These are phyloP conservation scores for Vinca major DNA, from an alignment of 305 asterid genomes.

Conservation along the genomic window DNA sequence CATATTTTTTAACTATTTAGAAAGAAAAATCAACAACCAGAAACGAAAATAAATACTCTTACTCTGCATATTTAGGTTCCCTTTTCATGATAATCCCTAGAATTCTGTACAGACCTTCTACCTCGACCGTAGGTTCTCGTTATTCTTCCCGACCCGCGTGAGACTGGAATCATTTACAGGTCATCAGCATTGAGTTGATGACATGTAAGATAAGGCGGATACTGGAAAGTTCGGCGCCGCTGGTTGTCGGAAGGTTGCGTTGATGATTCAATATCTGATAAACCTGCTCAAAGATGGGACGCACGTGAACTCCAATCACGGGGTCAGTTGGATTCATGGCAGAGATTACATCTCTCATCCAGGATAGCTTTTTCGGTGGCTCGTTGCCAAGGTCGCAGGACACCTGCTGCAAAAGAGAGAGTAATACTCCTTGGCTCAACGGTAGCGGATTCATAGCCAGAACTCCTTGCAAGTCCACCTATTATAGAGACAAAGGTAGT, in stretches of 20 bases:
- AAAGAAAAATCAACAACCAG: background rate
- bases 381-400: conserved; percentile 69
- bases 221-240: conserved; percentile 46
- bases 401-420: conserved; percentile 82
- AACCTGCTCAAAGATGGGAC: conserved; percentile 88
- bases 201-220: conserved; percentile 75
- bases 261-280: conserved; percentile 72
- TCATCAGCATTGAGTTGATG: conserved; percentile 76
- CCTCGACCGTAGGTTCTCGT: background rate
- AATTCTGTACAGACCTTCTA: conserved; percentile 18
- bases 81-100: conserved; percentile 5
- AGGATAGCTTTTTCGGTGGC: conserved; percentile 49
- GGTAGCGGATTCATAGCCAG: conserved; percentile 61
- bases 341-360: conserved; percentile 78
- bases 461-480: conserved; percentile 70
- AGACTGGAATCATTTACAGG: conserved; percentile 38
- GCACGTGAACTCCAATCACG: conserved; percentile 62
- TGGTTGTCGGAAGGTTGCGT: conserved; percentile 47
- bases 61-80: conserved; percentile 13
- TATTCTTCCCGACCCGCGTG: background rate
- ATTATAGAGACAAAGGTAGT: conserved; percentile 1
- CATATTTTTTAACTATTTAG: conserved; percentile 1
- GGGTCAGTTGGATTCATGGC: conserved; percentile 73
- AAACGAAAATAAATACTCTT: background rate
- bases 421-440: conserved; percentile 90